Conservation (phyloP, 805 yeast genomes). For the Candida xyloterini region DNA sequence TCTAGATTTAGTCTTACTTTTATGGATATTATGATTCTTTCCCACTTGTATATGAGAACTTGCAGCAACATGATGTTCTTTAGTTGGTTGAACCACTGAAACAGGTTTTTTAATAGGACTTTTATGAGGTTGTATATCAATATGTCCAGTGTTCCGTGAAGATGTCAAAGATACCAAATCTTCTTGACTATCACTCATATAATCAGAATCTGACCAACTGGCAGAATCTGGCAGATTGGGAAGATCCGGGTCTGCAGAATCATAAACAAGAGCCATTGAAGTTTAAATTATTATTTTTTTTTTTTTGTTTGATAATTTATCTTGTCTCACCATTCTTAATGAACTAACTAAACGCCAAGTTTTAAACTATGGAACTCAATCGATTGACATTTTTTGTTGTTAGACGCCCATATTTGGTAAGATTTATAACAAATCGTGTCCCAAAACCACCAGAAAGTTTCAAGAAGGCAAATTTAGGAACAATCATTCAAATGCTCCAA, state of each 20-base stretch:
- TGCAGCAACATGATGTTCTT: conserved; percentile 4
- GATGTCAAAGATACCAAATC: background rate
- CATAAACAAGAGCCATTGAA: conserved; percentile 25
- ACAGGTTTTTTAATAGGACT: background rate
- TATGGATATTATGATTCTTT: conserved; percentile 1
- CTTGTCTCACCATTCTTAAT: background rate
- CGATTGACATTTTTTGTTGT: conserved; percentile 25
- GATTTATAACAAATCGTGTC: background rate
- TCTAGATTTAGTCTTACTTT: conserved; percentile 19
- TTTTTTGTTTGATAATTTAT: background rate
- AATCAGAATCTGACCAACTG: conserved; percentile 33
- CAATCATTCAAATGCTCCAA: conserved; percentile 47
- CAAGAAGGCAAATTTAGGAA: conserved; percentile 50
- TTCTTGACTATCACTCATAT: conserved; percentile 15
- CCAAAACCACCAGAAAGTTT: background rate
- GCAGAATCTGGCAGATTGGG: conserved; percentile 38
- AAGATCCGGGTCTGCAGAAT: conserved; percentile 40
- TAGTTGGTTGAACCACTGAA: conserved; percentile 3
- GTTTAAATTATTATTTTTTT: background rate
- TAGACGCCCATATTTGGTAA: background rate
- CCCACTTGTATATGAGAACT: background rate
- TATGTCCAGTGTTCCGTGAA: background rate
- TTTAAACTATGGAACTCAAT: background rate
- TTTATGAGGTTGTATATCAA: background rate
- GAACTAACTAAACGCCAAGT: too few relatives aligned